These are phyloP conservation scores for Marasmius oreades DNA, from an alignment of 1,284 basidiomycete species.

Conservation along the genomic window DNA sequence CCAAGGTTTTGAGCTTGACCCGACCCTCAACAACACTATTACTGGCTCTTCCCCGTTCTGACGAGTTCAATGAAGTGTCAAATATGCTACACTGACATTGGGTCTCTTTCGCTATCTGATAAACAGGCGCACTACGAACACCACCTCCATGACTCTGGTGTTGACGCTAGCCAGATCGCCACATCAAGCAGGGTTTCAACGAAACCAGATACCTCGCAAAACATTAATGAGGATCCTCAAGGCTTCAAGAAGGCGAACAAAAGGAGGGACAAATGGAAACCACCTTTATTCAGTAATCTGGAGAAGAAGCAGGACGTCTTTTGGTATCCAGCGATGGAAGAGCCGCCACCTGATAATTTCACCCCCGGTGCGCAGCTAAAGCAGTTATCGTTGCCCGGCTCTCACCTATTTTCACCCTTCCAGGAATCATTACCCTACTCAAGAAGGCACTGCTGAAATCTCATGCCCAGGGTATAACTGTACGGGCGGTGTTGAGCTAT, in stretches of 20 bases:
- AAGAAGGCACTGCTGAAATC: conserved; percentile 51
- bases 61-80: conserved; percentile 33
- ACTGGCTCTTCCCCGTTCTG: neutral
- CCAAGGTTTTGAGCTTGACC: neutral
- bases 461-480: conserved; percentile 47
- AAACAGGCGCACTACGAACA: conserved; percentile 47
- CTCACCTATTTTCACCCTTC: conserved; percentile 3
- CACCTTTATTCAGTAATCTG: conserved; percentile 13
- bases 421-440: conserved; percentile 69
- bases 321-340: conserved; percentile 52
- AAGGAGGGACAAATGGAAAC: conserved; percentile 10
- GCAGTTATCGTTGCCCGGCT: neutral
- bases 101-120: conserved; percentile 28
- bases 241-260: conserved; percentile 9
- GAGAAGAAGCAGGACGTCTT: conserved; percentile 48
- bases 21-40: neutral
- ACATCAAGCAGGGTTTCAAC: neutral
- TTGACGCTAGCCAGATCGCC: neutral
- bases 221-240: neutral
- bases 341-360: conserved; percentile 61
- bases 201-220: neutral
- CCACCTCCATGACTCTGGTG: conserved; percentile 32
- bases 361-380: conserved; percentile 56
- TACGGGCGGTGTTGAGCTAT: conserved; percentile 64
- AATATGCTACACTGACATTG: conserved; percentile 43